These are phyloP conservation scores for Blastomyces silverae DNA, from an alignment of 2,329 filamentous ascomycete genomes.

Conservation along the genomic window DNA sequence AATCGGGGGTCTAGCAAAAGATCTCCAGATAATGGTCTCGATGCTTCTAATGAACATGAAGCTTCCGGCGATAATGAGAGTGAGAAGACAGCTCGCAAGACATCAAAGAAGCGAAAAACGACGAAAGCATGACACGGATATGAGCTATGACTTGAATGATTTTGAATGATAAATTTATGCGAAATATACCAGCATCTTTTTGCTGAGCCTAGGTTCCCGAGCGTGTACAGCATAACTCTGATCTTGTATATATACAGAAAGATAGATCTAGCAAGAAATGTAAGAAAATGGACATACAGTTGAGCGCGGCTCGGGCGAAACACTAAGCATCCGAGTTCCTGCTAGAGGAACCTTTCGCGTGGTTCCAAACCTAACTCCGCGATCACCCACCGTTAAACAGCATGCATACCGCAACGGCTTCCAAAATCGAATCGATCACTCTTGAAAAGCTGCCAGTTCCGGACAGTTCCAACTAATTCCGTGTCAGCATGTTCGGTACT, in stretches of 20 bases:
- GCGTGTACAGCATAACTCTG: not conserved
- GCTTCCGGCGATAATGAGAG: not conserved
- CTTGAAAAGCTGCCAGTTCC: slow-evolving; percentile 40
- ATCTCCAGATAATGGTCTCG: not conserved
- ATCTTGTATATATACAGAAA: not conserved
- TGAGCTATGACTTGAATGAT: slow-evolving; percentile 1
- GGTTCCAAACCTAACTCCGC: no score
- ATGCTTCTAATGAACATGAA: not conserved
- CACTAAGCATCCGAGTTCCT: no score
- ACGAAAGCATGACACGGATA: not conserved
- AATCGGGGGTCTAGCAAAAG: slow-evolving; percentile 1
- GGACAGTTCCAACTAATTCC: slow-evolving; percentile 42
- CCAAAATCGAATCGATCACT: slow-evolving; percentile 24
- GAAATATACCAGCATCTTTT: not conserved
- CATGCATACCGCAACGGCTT: no score
- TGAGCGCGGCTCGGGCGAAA: no score
- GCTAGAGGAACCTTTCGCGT: no score
- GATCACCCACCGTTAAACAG: no score
- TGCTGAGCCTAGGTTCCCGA: not conserved
- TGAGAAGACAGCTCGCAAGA: slow-evolving; percentile 1
- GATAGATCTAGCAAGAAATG: not conserved
- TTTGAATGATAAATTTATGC: not conserved
- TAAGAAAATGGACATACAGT: no score
- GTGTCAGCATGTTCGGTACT: not conserved
- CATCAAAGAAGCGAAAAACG: slow-evolving; percentile 8